These are phyloP conservation scores for Kurtzmaniella natalensis DNA, from an alignment of 1,139 yeast genomes.

Conservation along the genomic window DNA sequence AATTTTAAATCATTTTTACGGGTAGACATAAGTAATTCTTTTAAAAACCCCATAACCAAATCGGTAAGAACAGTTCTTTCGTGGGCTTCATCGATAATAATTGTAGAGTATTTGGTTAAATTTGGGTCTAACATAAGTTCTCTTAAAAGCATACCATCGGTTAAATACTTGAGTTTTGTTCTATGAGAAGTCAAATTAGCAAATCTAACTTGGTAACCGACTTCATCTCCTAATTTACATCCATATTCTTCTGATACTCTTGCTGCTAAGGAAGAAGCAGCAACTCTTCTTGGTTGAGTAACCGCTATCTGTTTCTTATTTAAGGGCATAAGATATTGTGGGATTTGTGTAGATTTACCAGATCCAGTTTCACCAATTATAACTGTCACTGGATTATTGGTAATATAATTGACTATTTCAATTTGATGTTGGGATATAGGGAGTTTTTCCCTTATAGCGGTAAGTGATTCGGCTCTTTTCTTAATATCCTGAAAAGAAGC, in stretches of 20 bases:
- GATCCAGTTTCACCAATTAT: conserved; percentile 97
- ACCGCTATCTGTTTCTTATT: conserved; percentile 67
- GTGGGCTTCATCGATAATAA: conserved; percentile 96
- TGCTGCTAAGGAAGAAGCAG: conserved; percentile 90
- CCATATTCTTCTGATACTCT: conserved; percentile 92
- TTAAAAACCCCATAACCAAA: conserved; percentile 81
- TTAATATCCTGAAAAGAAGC: conserved; percentile 18
- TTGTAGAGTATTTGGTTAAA: conserved; percentile 62
- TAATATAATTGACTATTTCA: conserved; percentile 54
- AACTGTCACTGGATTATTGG: conserved; percentile 62
- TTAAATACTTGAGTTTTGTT: conserved; percentile 78
- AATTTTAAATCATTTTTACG: conserved; percentile 51
- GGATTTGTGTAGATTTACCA: conserved; percentile 96
- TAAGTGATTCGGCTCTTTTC: conserved; percentile 43
- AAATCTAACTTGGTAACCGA: conserved; percentile 95
- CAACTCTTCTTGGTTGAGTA: conserved; percentile 97
- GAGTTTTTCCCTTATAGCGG: conserved; percentile 50
- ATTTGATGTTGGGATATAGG: conserved; percentile 77
- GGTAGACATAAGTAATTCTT: conserved; percentile 47
- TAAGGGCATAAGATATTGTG: conserved; percentile 70
- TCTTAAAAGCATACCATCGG: conserved; percentile 96
- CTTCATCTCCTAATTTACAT: conserved; percentile 67
- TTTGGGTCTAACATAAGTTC: conserved; percentile 77
- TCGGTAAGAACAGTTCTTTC: conserved; percentile 93
- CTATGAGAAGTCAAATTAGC: conserved; percentile 32